Percentiles rank a stretch among this genome's conserved stretches.
These are phyloP conservation scores for Pseudogymnoascus sp. DNA, from an alignment of 2,329 filamentous ascomycete species.

Conservation along the genomic window DNA sequence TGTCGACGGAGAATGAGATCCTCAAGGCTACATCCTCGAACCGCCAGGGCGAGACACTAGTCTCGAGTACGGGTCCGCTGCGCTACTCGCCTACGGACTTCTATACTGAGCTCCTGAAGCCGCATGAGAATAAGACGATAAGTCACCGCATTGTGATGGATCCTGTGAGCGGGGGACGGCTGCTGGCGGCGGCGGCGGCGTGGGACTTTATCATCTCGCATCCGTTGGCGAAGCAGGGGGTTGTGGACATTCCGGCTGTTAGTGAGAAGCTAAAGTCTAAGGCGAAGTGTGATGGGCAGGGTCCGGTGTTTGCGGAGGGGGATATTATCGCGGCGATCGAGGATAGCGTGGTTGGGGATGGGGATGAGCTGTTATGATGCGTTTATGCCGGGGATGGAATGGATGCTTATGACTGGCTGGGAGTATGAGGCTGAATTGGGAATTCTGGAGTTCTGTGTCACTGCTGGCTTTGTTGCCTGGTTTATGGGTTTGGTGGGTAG, in stretches of 20 bases:
- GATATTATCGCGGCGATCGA: conserved; percentile 68
- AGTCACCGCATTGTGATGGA: conserved; percentile 62
- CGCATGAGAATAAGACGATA: conserved; percentile 53
- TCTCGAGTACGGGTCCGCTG: conserved; percentile 55
- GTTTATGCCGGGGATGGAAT: not conserved
- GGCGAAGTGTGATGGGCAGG: conserved; percentile 77
- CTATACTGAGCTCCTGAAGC: conserved; percentile 53
- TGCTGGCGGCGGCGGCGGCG: conserved; percentile 68
- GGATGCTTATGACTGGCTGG: not conserved
- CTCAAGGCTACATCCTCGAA: conserved; percentile 64
- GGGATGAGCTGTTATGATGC: conserved; percentile 64
- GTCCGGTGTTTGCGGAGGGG: conserved; percentile 77
- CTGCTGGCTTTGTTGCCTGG: not conserved
- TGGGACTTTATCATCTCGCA: conserved; percentile 88
- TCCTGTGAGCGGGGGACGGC: conserved; percentile 54
- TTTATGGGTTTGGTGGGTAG: not conserved
- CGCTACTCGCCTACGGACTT: conserved; percentile 66
- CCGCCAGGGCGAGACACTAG: conserved; percentile 36
- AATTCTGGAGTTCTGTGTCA: not conserved
- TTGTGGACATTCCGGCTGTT: conserved; percentile 74
- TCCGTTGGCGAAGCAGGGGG: conserved; percentile 64
- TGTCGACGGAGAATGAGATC: conserved; percentile 87
- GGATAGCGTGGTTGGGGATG: conserved; percentile 66
- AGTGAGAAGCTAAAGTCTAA: conserved; percentile 67
- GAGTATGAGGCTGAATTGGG: not conserved